These are phyloP conservation scores for Physaria fendleri DNA, from an alignment of 345 rosid species.

Conservation along the genomic window DNA sequence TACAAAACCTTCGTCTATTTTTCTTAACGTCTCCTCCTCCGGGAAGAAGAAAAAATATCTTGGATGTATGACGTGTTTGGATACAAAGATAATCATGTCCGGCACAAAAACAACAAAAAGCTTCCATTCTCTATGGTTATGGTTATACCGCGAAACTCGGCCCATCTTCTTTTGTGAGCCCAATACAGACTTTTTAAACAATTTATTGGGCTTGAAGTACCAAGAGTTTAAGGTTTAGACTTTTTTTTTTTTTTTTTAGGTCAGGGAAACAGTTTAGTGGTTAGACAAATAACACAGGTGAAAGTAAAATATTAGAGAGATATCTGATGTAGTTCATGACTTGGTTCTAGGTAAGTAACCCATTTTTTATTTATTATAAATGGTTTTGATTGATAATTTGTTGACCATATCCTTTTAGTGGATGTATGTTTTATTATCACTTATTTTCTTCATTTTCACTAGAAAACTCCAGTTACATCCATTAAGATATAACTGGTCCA, in stretches of 20 bases:
- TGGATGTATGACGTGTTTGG: neutral
- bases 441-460: neutral
- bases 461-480: neutral
- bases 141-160: neutral
- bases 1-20: neutral
- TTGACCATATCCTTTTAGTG: no score
- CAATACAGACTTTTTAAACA: neutral
- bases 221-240: neutral
- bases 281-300: neutral
- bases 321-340: neutral
- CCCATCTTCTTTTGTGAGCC: neutral
- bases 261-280: neutral
- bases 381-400: no score
- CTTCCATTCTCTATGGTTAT: no score
- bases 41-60: neutral
- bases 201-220: neutral
- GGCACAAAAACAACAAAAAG: neutral
- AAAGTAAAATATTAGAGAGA: neutral
- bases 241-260: no score
- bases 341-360: no score
- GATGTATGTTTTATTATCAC: neutral
- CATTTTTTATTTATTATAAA: no score
- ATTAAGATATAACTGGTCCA: neutral
- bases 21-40: slow-evolving; percentile 1
- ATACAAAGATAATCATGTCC: neutral